Evolutionary conservation across 2,329 filamentous ascomycete genomes (phyloP).

Genomic region (Rutstroemia sp.): DNA sequence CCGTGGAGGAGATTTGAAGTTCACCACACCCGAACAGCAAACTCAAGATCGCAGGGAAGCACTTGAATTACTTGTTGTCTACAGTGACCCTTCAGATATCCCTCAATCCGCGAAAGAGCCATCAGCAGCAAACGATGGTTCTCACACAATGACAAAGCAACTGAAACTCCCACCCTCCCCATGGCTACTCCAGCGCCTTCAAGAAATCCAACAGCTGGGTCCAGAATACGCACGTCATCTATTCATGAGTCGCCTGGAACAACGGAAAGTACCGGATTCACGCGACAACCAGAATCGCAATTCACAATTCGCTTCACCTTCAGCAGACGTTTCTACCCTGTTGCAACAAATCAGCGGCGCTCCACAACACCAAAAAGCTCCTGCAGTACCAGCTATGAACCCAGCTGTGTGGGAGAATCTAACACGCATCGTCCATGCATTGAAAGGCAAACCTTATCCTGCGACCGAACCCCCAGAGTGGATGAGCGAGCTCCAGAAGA

Average conservation of each 20-base stretch:
- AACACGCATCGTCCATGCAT: slow-evolving; percentile 26
- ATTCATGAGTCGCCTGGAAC: slow-evolving; percentile 10
- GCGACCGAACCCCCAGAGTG: slow-evolving; percentile 45
- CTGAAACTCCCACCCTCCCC: slow-evolving; percentile 22
- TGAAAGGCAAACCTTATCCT: slow-evolving; percentile 42
- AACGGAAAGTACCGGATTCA: slow-evolving; percentile 16
- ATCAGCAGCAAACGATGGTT: slow-evolving; percentile 10
- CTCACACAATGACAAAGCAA: slow-evolving; percentile 9
- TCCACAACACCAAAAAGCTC: background rate
- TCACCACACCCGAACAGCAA: slow-evolving; percentile 49
- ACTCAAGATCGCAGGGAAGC: slow-evolving; percentile 50
- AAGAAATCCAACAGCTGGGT: slow-evolving; percentile 26
- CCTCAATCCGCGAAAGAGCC: slow-evolving; percentile 29
- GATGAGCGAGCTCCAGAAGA: slow-evolving; percentile 40
- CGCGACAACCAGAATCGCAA: slow-evolving; percentile 6
- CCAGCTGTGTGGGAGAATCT: slow-evolving; percentile 18
- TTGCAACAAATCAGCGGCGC: slow-evolving; percentile 15
- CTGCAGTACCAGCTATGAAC: slow-evolving; percentile 12
- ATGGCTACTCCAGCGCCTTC: slow-evolving; percentile 25
- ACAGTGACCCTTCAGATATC: slow-evolving; percentile 29
- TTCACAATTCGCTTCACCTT: slow-evolving; percentile 4
- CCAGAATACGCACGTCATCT: slow-evolving; percentile 20
- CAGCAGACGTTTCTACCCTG: slow-evolving; percentile 11
- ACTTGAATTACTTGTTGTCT: slow-evolving; percentile 47
- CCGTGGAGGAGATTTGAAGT: slow-evolving; percentile 43